Evolutionary conservation across 2,329 filamentous ascomycete genomes (phyloP).

Genomic region (Arthroderma uncinatum): DNA sequence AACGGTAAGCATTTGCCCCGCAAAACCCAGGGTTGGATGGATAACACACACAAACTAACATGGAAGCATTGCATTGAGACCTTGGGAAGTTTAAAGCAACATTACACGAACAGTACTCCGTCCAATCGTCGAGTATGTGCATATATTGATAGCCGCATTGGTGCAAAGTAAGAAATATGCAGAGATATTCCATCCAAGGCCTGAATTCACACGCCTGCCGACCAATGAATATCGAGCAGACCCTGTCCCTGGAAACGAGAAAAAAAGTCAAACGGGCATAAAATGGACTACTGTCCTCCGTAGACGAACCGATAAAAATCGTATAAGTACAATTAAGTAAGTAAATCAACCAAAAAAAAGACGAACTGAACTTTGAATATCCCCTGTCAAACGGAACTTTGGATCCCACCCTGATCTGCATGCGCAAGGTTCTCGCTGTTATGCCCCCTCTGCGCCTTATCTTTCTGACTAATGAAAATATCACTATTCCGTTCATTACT

Average conservation of each 20-base stretch:
- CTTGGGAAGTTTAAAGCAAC: not conserved
- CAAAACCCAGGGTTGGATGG: not conserved
- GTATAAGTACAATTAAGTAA: not conserved
- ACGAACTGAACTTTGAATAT: not conserved
- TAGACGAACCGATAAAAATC: not conserved
- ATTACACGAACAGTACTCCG: not conserved
- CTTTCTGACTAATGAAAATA: conserved; percentile 1
- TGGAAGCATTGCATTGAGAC: not conserved
- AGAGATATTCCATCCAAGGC: not conserved
- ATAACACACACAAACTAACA: not conserved
- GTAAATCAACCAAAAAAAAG: no score
- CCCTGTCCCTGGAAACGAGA: not conserved
- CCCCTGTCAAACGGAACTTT: not conserved
- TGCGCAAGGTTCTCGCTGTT: not conserved
- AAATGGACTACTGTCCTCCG: not conserved
- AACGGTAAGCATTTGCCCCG: not conserved
- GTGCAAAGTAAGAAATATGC: not conserved
- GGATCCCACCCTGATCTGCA: conserved; percentile 2
- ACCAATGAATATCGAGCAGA: not conserved
- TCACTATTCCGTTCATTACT: conserved; percentile 3
- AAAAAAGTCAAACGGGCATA: not conserved
- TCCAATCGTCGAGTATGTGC: not conserved
- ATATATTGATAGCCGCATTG: conserved; percentile 2
- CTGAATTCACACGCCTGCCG: not conserved
- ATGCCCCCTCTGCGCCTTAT: not conserved